Percentiles rank a stretch among this genome's conserved stretches.
phyloP scores from a whole-genome alignment of 768 basidiomycete species.

The Xerocomellus amylosporus region DNA sequence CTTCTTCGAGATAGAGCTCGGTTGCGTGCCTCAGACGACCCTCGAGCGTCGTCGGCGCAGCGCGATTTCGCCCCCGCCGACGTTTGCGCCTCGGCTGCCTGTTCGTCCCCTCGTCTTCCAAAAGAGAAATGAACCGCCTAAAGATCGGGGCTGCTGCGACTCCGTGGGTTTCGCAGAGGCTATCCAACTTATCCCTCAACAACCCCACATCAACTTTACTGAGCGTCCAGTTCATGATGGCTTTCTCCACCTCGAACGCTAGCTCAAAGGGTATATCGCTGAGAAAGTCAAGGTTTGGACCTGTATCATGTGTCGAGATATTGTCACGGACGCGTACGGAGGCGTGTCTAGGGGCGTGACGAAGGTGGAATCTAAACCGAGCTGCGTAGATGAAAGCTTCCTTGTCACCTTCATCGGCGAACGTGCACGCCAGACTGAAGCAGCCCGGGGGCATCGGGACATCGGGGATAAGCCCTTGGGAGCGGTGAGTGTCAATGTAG shows the following conservation, averaged over 20 bases:
- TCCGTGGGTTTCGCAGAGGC: conserved; percentile 16
- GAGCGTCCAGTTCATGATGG: conserved; percentile 30
- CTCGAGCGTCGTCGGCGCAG: conserved; percentile 6
- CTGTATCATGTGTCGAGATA: conserved; percentile 4
- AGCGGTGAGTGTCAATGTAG: conserved; percentile 13
- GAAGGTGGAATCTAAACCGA: conserved; percentile 23
- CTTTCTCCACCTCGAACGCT: conserved; percentile 40
- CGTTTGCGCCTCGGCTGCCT: not conserved
- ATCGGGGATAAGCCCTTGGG: conserved; percentile 27
- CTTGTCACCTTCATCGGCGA: conserved; percentile 23
- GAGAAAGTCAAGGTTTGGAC: conserved; percentile 25
- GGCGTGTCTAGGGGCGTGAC: not conserved
- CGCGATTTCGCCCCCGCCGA: not conserved
- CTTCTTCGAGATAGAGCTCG: conserved; percentile 22
- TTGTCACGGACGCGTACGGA: conserved; percentile 20
- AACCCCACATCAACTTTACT: conserved; percentile 19
- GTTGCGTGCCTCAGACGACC: conserved; percentile 17
- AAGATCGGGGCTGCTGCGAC: conserved; percentile 26
- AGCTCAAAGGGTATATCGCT: conserved; percentile 31
- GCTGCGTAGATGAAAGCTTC: conserved; percentile 30
- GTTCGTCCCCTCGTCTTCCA: conserved; percentile 15
- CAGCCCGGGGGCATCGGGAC: conserved; percentile 28
- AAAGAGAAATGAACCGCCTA: conserved; percentile 13
- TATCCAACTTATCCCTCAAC: conserved; percentile 18
- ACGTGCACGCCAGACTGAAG: conserved; percentile 31